These are phyloP conservation scores for Calonectria fujianensis DNA, from an alignment of 2,329 filamentous ascomycete genomes.

Conservation along the genomic window DNA sequence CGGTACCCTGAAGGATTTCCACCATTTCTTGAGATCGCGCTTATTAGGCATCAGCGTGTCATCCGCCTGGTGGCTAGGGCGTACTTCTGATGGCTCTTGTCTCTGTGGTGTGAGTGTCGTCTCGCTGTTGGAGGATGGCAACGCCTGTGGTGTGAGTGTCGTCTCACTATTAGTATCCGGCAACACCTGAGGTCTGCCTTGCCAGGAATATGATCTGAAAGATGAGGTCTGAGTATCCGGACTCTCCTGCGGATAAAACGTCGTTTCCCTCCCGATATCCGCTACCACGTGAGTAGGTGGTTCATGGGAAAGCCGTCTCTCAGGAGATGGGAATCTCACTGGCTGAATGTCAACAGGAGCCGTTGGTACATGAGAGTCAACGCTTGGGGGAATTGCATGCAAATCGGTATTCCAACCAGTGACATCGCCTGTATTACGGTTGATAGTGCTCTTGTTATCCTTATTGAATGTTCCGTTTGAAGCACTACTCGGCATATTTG, in stretches of 20 bases:
- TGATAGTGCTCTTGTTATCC: not conserved
- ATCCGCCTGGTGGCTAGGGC: not conserved
- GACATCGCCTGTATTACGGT: too few relatives aligned
- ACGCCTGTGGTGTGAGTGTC: not conserved
- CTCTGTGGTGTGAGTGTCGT: not conserved
- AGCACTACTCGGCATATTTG: not conserved
- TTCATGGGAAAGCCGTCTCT: not conserved
- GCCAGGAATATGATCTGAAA: not conserved
- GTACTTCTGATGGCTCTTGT: not conserved
- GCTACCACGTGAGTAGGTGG: too few relatives aligned
- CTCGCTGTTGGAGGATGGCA: not conserved
- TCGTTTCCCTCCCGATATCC: not conserved
- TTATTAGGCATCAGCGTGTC: constrained; percentile 85
- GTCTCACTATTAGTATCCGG: not conserved
- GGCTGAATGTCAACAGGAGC: not conserved
- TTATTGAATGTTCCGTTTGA: not conserved
- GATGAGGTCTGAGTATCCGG: not conserved
- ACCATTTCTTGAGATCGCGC: constrained; percentile 95
- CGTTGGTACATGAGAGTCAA: not conserved
- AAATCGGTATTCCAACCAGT: not conserved
- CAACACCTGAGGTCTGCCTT: not conserved
- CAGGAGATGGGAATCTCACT: not conserved
- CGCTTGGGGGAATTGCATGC: not conserved
- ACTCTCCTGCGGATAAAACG: not conserved
- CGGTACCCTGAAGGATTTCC: constrained; percentile 92